phyloP scores from a whole-genome alignment of 805 yeast species.

The Lipomyces anomalus region DNA sequence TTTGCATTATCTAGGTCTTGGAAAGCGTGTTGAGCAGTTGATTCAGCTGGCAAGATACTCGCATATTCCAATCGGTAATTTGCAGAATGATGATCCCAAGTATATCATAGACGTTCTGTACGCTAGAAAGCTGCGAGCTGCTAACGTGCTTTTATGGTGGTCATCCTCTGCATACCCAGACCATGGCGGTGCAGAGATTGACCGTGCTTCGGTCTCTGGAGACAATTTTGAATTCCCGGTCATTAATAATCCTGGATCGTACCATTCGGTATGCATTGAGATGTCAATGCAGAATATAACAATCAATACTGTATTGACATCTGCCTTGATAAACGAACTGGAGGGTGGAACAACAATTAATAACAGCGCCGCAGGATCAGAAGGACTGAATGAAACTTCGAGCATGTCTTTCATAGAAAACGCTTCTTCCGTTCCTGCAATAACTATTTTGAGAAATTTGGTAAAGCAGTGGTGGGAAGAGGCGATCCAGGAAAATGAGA shows the following conservation, averaged over 20 bases:
- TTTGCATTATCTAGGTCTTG: constrained; percentile 65
- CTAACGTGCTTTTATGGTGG: constrained; percentile 88
- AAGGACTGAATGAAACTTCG: constrained; percentile 11
- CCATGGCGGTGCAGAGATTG: constrained; percentile 74
- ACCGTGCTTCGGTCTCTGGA: constrained; percentile 42
- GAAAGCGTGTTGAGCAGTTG: constrained; percentile 66
- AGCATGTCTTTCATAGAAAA: constrained; percentile 59
- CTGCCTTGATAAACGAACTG: constrained; percentile 76
- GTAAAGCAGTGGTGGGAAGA: constrained; percentile 93
- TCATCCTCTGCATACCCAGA: constrained; percentile 74
- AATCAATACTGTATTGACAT: constrained; percentile 79
- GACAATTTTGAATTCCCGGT: constrained; percentile 65
- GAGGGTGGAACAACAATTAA: constrained; percentile 78
- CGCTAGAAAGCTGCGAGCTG: constrained; percentile 65
- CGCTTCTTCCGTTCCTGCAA: constrained; percentile 71
- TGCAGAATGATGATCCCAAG: constrained; percentile 69
- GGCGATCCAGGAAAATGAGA: constrained; percentile 58
- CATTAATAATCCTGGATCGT: constrained; percentile 72
- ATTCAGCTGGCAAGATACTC: constrained; percentile 63
- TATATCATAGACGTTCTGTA: constrained; percentile 79
- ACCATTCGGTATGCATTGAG: constrained; percentile 72
- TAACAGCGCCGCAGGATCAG: constrained; percentile 32
- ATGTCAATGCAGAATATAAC: constrained; percentile 71
- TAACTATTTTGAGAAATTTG: constrained; percentile 62
- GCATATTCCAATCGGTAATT: constrained; percentile 79